Percentiles rank a stretch among this genome's conserved stretches.
Evolutionary conservation across 2,329 filamentous ascomycete species (phyloP).

Genomic region (Clonostachys byssicola): DNA sequence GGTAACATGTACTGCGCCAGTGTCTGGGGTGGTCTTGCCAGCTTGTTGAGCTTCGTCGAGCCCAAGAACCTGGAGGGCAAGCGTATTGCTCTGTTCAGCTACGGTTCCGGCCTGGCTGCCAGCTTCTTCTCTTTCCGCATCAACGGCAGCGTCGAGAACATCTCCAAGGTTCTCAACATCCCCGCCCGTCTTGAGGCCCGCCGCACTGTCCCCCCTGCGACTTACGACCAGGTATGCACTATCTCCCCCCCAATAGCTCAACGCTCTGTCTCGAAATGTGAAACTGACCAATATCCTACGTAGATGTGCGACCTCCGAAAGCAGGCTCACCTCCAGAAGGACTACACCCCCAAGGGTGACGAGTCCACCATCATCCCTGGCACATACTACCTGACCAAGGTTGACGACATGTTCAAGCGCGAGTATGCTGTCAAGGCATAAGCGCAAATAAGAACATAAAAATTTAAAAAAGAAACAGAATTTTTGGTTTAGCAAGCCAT

Average conservation of each 20-base stretch:
- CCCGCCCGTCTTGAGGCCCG: slow-evolving; percentile 63
- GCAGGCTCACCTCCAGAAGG: slow-evolving; percentile 78
- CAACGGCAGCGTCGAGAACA: slow-evolving; percentile 63
- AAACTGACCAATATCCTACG: slow-evolving; percentile 9
- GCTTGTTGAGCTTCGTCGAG: slow-evolving; percentile 61
- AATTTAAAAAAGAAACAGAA: background rate
- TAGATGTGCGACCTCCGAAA: slow-evolving; percentile 79
- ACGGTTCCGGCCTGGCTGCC: slow-evolving; percentile 70
- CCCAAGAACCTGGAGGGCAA: slow-evolving; percentile 64
- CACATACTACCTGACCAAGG: slow-evolving; percentile 74
- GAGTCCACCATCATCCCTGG: slow-evolving; percentile 60
- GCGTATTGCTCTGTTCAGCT: slow-evolving; percentile 73
- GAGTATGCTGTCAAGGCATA: slow-evolving; percentile 74
- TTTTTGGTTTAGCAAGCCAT: background rate
- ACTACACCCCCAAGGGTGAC: slow-evolving; percentile 67
- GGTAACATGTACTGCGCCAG: slow-evolving; percentile 67
- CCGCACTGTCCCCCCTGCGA: slow-evolving; percentile 62
- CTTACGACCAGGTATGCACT: slow-evolving; percentile 66
- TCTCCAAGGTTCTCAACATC: slow-evolving; percentile 66
- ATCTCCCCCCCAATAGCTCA: background rate
- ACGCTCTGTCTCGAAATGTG: slow-evolving; percentile 1
- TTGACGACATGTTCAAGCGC: slow-evolving; percentile 85
- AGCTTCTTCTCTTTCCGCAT: slow-evolving; percentile 73
- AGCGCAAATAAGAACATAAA: slow-evolving; percentile 1
- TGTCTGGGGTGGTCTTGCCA: slow-evolving; percentile 72